Evolutionary conservation across 164 flowering plant genomes (phyloP).

Genomic region (Tetracentron sinense): DNA sequence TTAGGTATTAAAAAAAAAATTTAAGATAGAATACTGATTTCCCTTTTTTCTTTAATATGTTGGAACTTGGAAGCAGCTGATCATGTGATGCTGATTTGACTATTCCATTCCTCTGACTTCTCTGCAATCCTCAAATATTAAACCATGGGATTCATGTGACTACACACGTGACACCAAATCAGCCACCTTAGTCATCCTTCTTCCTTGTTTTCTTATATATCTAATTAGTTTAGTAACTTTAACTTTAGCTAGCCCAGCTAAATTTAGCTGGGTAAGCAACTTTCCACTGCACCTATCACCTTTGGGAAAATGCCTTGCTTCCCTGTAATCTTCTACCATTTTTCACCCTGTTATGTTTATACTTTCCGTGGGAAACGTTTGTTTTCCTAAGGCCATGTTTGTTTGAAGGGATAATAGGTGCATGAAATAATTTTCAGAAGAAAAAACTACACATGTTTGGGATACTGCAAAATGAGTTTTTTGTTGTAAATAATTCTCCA

Average conservation of each 20-base stretch:
- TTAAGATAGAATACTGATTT: not conserved
- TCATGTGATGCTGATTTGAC: constrained; percentile 46
- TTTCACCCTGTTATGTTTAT: not conserved
- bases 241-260: constrained; percentile 19
- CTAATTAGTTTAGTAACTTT: constrained; percentile 3
- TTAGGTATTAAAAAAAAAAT: too few relatives aligned
- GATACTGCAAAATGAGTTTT: too few relatives aligned
- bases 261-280: constrained; percentile 28
- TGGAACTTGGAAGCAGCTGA: constrained; percentile 35
- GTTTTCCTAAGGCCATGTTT: too few relatives aligned
- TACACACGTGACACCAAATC: constrained; percentile 32
- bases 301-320: constrained; percentile 13
- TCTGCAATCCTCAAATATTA: constrained; percentile 20
- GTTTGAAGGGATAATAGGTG: too few relatives aligned
- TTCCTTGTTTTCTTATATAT: constrained; percentile 3
- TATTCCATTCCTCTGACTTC: constrained; percentile 25
- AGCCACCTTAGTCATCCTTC: constrained; percentile 10
- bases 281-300: constrained; percentile 17
- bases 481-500: too few relatives aligned
- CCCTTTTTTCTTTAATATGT: constrained; percentile 14
- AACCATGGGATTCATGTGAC: constrained; percentile 33
- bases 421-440: too few relatives aligned
- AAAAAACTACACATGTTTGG: too few relatives aligned
- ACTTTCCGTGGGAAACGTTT: too few relatives aligned
- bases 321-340: not conserved